phyloP scores from a whole-genome alignment of 164 flowering plant genomes.

The Vitis labrusca region DNA sequence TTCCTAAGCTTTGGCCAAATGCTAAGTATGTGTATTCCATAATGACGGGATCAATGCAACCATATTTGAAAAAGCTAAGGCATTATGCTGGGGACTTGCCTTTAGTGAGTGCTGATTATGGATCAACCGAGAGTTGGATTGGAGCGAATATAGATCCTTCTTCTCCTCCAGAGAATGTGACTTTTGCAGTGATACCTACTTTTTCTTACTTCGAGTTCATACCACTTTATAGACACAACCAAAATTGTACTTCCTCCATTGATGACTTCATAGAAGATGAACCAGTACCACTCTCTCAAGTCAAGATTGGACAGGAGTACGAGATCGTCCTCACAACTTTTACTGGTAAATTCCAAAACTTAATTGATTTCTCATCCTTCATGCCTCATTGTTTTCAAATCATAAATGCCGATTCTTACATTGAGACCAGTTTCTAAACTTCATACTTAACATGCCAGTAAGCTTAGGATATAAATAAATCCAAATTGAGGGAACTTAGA shows the following conservation, averaged over 20 bases:
- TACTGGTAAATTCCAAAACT: slow-evolving; percentile 49
- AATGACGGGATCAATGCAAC: slow-evolving; percentile 91
- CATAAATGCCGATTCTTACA: too few species aligned
- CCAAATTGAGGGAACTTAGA: too few species aligned
- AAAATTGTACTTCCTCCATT: slow-evolving; percentile 11
- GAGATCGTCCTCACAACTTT: slow-evolving; percentile 90
- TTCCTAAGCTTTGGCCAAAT: slow-evolving; percentile 75
- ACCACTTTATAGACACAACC: slow-evolving; percentile 55
- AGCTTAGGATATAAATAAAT: too few species aligned
- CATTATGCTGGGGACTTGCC: slow-evolving; percentile 87
- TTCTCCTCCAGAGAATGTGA: slow-evolving; percentile 64
- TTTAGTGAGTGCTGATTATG: slow-evolving; percentile 81
- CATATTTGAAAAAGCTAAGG: slow-evolving; percentile 76
- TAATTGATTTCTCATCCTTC: not conserved
- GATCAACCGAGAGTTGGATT: slow-evolving; percentile 96
- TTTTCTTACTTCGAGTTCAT: slow-evolving; percentile 90
- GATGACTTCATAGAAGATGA: slow-evolving; percentile 71
- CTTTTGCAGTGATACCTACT: slow-evolving; percentile 78
- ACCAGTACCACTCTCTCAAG: slow-evolving; percentile 69
- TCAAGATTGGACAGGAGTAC: slow-evolving; percentile 72
- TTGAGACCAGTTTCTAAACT: too few species aligned
- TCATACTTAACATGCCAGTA: too few species aligned
- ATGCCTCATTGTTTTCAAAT: not conserved
- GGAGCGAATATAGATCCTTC: slow-evolving; percentile 79
- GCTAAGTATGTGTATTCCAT: slow-evolving; percentile 80